Evolutionary conservation across 805 yeast species (phyloP).

Genomic region (Metschnikowia noctiluminum): DNA sequence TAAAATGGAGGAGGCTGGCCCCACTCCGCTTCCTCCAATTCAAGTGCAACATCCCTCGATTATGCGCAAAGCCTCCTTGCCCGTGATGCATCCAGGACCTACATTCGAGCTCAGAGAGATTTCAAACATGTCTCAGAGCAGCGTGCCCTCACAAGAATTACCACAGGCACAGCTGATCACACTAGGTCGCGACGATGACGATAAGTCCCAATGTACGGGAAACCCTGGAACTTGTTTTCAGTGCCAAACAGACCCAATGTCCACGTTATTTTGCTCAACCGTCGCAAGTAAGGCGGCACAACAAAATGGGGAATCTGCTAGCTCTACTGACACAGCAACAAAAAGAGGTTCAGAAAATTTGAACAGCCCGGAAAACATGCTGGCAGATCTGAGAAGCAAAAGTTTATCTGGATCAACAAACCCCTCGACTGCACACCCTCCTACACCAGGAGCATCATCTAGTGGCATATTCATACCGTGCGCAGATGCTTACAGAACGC

Average conservation of each 20-base stretch:
- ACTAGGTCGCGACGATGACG: conserved; percentile 12
- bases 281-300: conserved; percentile 54
- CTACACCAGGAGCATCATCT: conserved; percentile 19
- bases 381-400: not conserved
- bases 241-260: conserved; percentile 84
- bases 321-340: not conserved
- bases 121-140: conserved; percentile 37
- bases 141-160: conserved; percentile 26
- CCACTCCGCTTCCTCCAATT: conserved; percentile 42
- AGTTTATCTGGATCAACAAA: conserved; percentile 5
- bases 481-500: conserved; percentile 84
- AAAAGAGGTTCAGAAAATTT: conserved; percentile 5
- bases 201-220: conserved; percentile 62
- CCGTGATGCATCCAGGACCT: conserved; percentile 65
- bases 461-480: conserved; percentile 71
- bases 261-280: conserved; percentile 83
- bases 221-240: conserved; percentile 84
- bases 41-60: conserved; percentile 26
- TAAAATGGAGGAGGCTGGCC: conserved; percentile 29
- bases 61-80: conserved; percentile 36
- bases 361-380: conserved; percentile 1
- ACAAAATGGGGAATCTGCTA: conserved; percentile 12
- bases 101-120: conserved; percentile 49
- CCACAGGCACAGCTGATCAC: no score
- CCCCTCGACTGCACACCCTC: conserved; percentile 19